Base-by-base conservation (phyloP, 2,329 filamentous ascomycete genomes). In the Pseudofabraea citricarpa region DNA sequence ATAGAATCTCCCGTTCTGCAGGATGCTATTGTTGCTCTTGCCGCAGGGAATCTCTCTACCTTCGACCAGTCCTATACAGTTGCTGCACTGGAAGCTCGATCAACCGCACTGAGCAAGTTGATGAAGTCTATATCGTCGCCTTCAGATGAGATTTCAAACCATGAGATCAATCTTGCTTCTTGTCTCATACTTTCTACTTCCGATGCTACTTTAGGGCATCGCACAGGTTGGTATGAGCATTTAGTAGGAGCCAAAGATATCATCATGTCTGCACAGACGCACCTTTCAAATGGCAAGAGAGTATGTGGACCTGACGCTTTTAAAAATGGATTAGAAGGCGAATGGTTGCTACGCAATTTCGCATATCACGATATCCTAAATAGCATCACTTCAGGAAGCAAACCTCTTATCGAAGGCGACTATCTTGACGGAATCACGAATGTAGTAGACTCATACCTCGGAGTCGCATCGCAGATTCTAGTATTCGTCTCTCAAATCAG, bases 401-500 rank as follows among this genome's bases (percentile, higher is more conserved):
- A 23, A 15, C 50, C 50, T 10, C 26, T 51, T 21, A 40, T 52
- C 15, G 15, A 22, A 6, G 49, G 50, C 18, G 19, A 33, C 21
- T 47, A 49, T 40, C 20, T 37, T 6, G 8, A 27, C 8, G 24
- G n/a, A 8, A 27, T 27, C n/a, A 27, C 24, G 8, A 27, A n/a
- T n/a, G 32, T 33, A 2, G 32, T 46, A 13, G 46, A 48, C 36
- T 24, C 43, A 31, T 48, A 46, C 37, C 15, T 45, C 8, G 46
- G 46, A 21, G 36, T 48, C 4, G 46, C 23, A 7, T 46, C 43
- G 27, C 20, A 43, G 12, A 29, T 46, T 12, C 32, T 48, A 22
- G 16, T 66, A 56, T 22, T 43, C 32, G 24, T 44, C 40, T 70
- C 67, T 29, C 19, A 41, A 26, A 41, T 41, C 36, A 70, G 69